Evolutionary conservation across 139 green algal genomes (phyloP).

Genomic region (Chlamydomonas incerta): DNA sequence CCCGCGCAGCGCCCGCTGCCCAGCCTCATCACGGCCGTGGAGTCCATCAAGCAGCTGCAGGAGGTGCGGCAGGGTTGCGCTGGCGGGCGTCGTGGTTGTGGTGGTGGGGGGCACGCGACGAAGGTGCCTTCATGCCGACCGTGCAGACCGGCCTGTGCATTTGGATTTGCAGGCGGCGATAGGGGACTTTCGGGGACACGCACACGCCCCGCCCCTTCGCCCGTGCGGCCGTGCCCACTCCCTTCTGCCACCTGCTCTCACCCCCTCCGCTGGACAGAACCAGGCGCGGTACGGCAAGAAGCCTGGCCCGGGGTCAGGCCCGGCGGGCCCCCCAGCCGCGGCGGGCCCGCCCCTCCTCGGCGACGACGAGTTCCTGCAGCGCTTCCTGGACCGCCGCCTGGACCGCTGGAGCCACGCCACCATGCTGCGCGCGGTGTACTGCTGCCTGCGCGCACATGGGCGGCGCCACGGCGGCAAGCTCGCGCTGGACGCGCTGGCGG

Average conservation of each 20-base stretch:
- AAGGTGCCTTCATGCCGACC: too few relatives aligned
- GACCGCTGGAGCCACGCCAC: slow-evolving; percentile 37
- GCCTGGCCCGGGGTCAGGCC: too few relatives aligned
- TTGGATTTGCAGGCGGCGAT: too few relatives aligned
- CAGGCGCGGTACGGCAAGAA: too few relatives aligned
- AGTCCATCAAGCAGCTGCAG: background rate
- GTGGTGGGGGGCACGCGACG: too few relatives aligned
- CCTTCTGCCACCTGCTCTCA: too few relatives aligned
- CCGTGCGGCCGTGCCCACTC: too few relatives aligned
- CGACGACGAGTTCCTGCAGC: slow-evolving; percentile 19
- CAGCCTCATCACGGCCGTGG: slow-evolving; percentile 26
- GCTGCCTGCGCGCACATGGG: slow-evolving; percentile 25
- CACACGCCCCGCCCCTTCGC: too few relatives aligned
- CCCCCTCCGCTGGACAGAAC: too few relatives aligned
- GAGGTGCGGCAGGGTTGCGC: background rate
- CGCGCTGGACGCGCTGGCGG: background rate
- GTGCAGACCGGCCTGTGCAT: too few relatives aligned
- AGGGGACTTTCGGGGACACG: too few relatives aligned
- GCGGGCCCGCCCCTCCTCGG: background rate
- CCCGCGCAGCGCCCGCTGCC: slow-evolving; percentile 31
- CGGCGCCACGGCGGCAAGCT: slow-evolving; percentile 1
- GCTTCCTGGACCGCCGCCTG: background rate
- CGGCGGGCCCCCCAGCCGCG: background rate
- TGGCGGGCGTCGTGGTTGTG: too few relatives aligned
- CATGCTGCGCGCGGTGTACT: slow-evolving; percentile 40